Evolutionary conservation across 1,139 yeast genomes (phyloP), one percentile per base, ranked within the genome.

Genomic region (Meyerozyma carpophila): DNA sequence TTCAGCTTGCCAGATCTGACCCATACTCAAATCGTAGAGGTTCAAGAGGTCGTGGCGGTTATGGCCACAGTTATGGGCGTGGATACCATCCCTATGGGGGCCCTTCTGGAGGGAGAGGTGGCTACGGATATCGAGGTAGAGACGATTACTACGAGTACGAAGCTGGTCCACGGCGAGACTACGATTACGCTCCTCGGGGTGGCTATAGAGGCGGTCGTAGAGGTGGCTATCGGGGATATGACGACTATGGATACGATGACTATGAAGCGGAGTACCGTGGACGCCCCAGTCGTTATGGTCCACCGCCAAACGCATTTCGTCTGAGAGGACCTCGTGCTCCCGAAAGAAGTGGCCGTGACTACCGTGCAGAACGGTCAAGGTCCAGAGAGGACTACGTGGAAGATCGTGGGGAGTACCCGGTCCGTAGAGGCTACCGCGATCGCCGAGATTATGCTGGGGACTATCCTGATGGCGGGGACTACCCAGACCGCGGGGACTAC

Each of bases 1-100:
- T 80, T 29, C 82, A 80, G 61, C 63, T 76, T 59, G 85, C 86
- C 18, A 73, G 75, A 55, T 76, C 79, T 11, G 81, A 74, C 54
- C 84, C 80, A 32, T 74, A 62, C 54, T 65, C 70, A 34, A 55
- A 62, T 18, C 67, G 74, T 61, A 59, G 72, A 48, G 63, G 65
- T 8, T 52, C 50, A 39, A 56, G 69, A 50, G 68, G 70, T 21
- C 48, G 65, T 43, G 42, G 52, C 18, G 59, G 60, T 6, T 50
- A 55, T 41, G 56, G 56, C 8, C 50, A 49, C 36, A 48, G 45
- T 24, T 42, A 46, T 26, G 47, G 56, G 41, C 57, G 54, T 8
- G 56, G 53, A 11, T 52, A 51, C 32, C 53, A 45, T 39, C 43
- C 49, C 24, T 46, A 47, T 39, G 50, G 52, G 39, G 49, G 52